Conservation (phyloP, 495 filamentous ascomycete genomes). For the Neurospora terricola region DNA sequence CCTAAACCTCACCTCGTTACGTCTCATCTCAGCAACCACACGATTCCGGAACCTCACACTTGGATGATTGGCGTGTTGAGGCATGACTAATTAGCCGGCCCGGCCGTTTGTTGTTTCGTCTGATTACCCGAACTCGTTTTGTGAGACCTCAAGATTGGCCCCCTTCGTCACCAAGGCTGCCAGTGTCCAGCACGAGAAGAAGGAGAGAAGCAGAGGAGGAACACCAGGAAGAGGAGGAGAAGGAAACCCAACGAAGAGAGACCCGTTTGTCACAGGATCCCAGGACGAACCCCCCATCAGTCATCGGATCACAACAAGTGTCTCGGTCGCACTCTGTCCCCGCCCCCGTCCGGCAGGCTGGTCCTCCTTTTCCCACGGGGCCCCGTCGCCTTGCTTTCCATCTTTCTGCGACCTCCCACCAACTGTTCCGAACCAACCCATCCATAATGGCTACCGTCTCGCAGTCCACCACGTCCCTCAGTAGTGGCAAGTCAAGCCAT, state of each 20-base stretch:
- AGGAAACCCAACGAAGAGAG: background rate
- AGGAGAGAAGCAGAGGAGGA: background rate
- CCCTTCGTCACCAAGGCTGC: background rate
- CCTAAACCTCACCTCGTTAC: background rate
- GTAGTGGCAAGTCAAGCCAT: conserved; percentile 11
- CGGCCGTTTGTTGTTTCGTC: background rate
- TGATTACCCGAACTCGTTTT: background rate
- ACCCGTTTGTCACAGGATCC: background rate
- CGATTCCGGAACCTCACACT: background rate
- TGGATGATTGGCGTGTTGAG: background rate
- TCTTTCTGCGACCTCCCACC: background rate
- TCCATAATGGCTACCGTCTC: conserved; percentile 19
- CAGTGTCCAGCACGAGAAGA: background rate
- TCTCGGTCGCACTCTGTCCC: background rate
- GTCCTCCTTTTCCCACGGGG: background rate
- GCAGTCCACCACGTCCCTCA: conserved; percentile 15
- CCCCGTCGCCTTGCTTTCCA: background rate
- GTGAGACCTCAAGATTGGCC: background rate
- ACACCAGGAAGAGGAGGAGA: background rate
- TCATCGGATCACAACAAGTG: background rate
- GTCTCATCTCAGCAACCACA: background rate
- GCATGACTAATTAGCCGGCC: background rate
- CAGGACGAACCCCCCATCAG: background rate
- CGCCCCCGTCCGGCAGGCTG: background rate
- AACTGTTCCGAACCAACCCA: background rate